Evolutionary conservation across 169 alveolate species (phyloP).

Genomic region (Plasmodium cynomolgi): DNA sequence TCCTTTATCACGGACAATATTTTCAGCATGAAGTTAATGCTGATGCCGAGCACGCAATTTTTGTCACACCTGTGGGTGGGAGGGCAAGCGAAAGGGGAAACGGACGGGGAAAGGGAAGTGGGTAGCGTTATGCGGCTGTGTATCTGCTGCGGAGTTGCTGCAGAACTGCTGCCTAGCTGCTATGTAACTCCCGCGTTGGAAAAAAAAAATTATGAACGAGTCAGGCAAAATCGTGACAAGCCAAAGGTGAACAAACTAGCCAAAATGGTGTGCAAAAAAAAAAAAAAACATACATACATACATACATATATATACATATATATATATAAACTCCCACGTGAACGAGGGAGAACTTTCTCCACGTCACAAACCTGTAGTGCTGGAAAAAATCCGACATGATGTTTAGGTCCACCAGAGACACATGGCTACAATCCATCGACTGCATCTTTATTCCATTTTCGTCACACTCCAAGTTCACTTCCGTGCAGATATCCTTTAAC

Average conservation of each 20-base stretch:
- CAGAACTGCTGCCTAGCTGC: too few relatives aligned
- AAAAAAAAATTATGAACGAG: not conserved
- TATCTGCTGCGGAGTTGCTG: not conserved
- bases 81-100: not conserved
- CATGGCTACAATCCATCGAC: conserved; percentile 93
- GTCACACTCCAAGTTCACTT: conserved; percentile 91
- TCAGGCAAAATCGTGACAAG: not conserved
- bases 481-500: conserved; percentile 89
- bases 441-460: conserved; percentile 91
- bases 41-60: conserved; percentile 85
- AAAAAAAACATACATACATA: too few relatives aligned
- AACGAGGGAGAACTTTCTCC: not conserved
- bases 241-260: not conserved
- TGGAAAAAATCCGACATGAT: conserved; percentile 91
- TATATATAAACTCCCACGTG: not conserved
- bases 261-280: not conserved
- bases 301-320: not conserved
- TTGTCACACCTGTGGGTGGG: conserved; percentile 86
- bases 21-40: conserved; percentile 85
- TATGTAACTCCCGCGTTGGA: too few relatives aligned
- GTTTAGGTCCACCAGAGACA: conserved; percentile 88
- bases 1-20: conserved; percentile 84
- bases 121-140: not conserved
- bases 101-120: not conserved
- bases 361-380: conserved; percentile 80